Evolutionary conservation across 768 basidiomycete genomes (phyloP).

Genomic region (Tylopilus intermedius): DNA sequence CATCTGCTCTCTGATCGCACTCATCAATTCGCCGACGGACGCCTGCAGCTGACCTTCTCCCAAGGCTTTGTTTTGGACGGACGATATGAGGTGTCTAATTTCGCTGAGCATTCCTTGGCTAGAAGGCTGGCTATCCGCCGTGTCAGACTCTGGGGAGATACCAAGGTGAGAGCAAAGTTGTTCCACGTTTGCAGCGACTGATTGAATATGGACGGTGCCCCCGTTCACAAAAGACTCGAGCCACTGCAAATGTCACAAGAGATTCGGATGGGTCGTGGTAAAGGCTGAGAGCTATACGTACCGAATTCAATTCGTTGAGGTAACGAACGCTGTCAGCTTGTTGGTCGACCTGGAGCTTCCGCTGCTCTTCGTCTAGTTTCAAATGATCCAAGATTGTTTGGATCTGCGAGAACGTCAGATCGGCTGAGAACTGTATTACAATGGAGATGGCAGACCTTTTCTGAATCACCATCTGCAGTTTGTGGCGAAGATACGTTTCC

Average conservation of each 20-base stretch:
- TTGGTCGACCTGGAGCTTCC: slow-evolving; percentile 50
- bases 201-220: slow-evolving; percentile 67
- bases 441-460: slow-evolving; percentile 16
- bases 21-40: slow-evolving; percentile 35
- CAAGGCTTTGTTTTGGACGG: slow-evolving; percentile 30
- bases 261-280: not conserved
- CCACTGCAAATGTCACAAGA: slow-evolving; percentile 46
- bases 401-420: slow-evolving; percentile 24
- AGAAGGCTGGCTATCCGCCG: slow-evolving; percentile 8
- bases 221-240: slow-evolving; percentile 77
- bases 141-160: slow-evolving; percentile 21
- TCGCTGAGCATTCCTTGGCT: slow-evolving; percentile 30
- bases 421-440: not conserved
- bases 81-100: slow-evolving; percentile 33
- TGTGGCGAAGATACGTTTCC: slow-evolving; percentile 1
- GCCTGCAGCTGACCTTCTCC: slow-evolving; percentile 28
- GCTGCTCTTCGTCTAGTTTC: slow-evolving; percentile 44
- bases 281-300: slow-evolving; percentile 28
- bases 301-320: slow-evolving; percentile 71
- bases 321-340: slow-evolving; percentile 74
- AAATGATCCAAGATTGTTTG: slow-evolving; percentile 46
- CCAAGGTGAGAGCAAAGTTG: slow-evolving; percentile 55
- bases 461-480: slow-evolving; percentile 5
- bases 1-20: slow-evolving; percentile 40
- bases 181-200: slow-evolving; percentile 55